Conservation (phyloP, 1,139 yeast genomes). For the Nakaseomyces kungkrabaensis region DNA sequence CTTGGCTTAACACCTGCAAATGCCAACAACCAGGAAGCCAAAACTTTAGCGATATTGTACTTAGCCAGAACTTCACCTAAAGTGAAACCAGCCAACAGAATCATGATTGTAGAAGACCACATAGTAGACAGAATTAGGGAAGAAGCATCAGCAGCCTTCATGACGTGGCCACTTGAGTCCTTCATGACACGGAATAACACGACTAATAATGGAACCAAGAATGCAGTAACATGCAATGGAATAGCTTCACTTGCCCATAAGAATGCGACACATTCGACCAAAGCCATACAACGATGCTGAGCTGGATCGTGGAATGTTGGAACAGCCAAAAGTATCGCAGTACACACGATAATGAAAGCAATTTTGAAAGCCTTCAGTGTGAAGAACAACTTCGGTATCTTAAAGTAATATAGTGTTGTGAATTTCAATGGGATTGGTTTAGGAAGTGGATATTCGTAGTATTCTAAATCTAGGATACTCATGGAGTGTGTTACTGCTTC, state of each 20-base stretch:
- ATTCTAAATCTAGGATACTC: constrained; percentile 24
- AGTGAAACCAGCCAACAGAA: constrained; percentile 63
- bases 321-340: constrained; percentile 41
- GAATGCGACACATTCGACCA: constrained; percentile 58
- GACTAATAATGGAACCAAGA: constrained; percentile 48
- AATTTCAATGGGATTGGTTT: constrained; percentile 33
- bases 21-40: constrained; percentile 56
- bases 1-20: constrained; percentile 61
- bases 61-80: constrained; percentile 65
- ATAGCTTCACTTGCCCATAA: constrained; percentile 69
- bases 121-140: constrained; percentile 46
- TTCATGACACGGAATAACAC: constrained; percentile 49
- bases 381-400: constrained; percentile 33
- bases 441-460: constrained; percentile 25
- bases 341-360: constrained; percentile 36
- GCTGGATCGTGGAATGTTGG: constrained; percentile 50
- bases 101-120: constrained; percentile 70
- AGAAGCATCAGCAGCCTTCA: constrained; percentile 47
- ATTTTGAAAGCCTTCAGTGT: constrained; percentile 37
- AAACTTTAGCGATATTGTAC: constrained; percentile 56
- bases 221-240: constrained; percentile 59
- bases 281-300: constrained; percentile 58
- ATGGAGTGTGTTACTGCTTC: constrained; percentile 11
- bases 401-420: constrained; percentile 26
- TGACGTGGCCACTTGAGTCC: constrained; percentile 41